Percentiles rank a stretch among this genome's conserved stretches.
These are phyloP conservation scores for Neoascochyta sp. DNA, from an alignment of 2,329 filamentous ascomycete species.

Conservation along the genomic window DNA sequence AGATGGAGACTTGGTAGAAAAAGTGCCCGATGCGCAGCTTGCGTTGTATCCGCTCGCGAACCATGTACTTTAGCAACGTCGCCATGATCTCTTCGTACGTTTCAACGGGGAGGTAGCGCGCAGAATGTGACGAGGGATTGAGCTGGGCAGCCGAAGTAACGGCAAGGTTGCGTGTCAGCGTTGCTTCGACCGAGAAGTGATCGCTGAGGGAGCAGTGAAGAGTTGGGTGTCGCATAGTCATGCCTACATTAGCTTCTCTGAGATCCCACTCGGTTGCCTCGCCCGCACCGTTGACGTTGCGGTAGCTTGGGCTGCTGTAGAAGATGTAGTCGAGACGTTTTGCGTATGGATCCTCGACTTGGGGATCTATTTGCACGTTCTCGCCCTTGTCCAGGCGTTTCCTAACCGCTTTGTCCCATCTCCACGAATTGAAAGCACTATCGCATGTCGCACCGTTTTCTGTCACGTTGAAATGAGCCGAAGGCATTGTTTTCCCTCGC, in stretches of 20 bases:
- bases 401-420: slow-evolving; percentile 72
- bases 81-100: slow-evolving; percentile 70
- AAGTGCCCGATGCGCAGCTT: slow-evolving; percentile 73
- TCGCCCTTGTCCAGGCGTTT: slow-evolving; percentile 64
- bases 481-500: slow-evolving; percentile 65
- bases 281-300: slow-evolving; percentile 24
- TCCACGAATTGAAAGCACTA: slow-evolving; percentile 84
- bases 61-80: slow-evolving; percentile 64
- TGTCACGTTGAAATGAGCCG: slow-evolving; percentile 70
- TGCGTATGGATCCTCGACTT: slow-evolving; percentile 67
- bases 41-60: slow-evolving; percentile 69
- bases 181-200: slow-evolving; percentile 87
- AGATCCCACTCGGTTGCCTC: slow-evolving; percentile 60
- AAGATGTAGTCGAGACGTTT: slow-evolving; percentile 96
- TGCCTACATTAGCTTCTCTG: slow-evolving; percentile 66
- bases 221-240: slow-evolving; percentile 75
- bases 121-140: slow-evolving; percentile 7
- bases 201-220: slow-evolving; percentile 86
- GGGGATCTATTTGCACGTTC: slow-evolving; percentile 61
- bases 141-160: slow-evolving; percentile 8
- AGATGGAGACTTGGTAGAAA: slow-evolving; percentile 60
- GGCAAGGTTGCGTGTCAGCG: slow-evolving; percentile 48
- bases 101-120: slow-evolving; percentile 42
- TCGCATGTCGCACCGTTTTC: slow-evolving; percentile 88
- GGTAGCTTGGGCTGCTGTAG: slow-evolving; percentile 45